Evolutionary conservation across 345 rosid genomes (phyloP).

Genomic region (Brassica cretica): DNA sequence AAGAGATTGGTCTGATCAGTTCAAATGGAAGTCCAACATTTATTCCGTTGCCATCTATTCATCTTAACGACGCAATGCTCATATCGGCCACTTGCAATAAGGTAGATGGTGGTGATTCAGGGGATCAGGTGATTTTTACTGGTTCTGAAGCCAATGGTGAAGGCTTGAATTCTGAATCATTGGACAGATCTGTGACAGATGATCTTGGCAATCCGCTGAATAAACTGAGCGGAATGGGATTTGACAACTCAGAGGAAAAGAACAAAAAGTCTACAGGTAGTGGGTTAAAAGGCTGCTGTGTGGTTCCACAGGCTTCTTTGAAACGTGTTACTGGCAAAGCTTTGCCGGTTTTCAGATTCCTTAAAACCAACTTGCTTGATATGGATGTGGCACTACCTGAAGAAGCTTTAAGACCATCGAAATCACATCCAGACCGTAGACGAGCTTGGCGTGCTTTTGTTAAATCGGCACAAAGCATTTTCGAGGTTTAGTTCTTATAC

Average conservation of each 20-base stretch:
- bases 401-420: slow-evolving; percentile 74
- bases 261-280: slow-evolving; percentile 42
- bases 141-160: slow-evolving; percentile 35
- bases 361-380: slow-evolving; percentile 85
- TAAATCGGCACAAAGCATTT: slow-evolving; percentile 73
- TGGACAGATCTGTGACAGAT: slow-evolving; percentile 29
- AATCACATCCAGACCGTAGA: slow-evolving; percentile 56
- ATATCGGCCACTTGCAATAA: slow-evolving; percentile 40
- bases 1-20: slow-evolving; percentile 84
- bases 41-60: slow-evolving; percentile 53
- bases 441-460: slow-evolving; percentile 83
- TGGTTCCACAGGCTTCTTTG: slow-evolving; percentile 75
- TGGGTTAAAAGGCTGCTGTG: slow-evolving; percentile 51
- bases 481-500: slow-evolving; percentile 56
- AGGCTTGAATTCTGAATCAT: slow-evolving; percentile 36
- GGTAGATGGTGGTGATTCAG: slow-evolving; percentile 36
- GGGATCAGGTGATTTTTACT: slow-evolving; percentile 37
- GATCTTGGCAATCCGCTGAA: slow-evolving; percentile 35
- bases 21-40: slow-evolving; percentile 71
- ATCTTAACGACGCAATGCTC: slow-evolving; percentile 52
- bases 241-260: slow-evolving; percentile 47
- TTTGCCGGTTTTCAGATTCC: slow-evolving; percentile 51
- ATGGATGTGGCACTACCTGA: slow-evolving; percentile 87
- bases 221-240: slow-evolving; percentile 37
- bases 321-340: slow-evolving; percentile 67